phyloP scores from a whole-genome alignment of 305 asterid genomes.

The Solanum chacoense region DNA sequence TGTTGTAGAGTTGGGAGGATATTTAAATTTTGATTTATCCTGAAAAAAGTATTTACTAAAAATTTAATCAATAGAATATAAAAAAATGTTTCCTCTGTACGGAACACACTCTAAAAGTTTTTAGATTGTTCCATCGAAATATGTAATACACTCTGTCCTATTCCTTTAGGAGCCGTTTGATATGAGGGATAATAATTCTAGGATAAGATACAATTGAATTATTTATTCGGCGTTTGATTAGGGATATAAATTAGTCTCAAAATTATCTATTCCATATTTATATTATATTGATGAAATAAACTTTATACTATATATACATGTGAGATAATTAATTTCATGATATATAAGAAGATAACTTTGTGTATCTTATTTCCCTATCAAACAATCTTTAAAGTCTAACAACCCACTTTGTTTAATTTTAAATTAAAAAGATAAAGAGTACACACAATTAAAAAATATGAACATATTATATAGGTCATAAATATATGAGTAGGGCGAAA shows the following conservation, averaged over 20 bases:
- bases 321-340: too few species aligned
- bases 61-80: too few species aligned
- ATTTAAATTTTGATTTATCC: too few species aligned
- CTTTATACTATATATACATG: too few species aligned
- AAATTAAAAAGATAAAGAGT: neutral
- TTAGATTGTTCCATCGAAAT: neutral
- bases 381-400: neutral
- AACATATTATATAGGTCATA: neutral
- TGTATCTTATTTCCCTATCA: neutral
- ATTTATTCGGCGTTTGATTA: accelerated
- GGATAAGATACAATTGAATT: too few species aligned
- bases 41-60: too few species aligned
- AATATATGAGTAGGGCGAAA: neutral
- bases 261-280: neutral
- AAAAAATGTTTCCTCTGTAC: too few species aligned
- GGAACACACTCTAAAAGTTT: too few species aligned
- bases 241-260: too few species aligned
- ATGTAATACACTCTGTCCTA: neutral
- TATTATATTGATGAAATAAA: too few species aligned
- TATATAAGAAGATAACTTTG: neutral
- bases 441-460: neutral
- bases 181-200: neutral
- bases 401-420: neutral
- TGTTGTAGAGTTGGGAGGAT: neutral
- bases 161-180: neutral